Conservation (phyloP, 768 basidiomycete genomes). For the Porpolomopsis calyptriformis region DNA sequence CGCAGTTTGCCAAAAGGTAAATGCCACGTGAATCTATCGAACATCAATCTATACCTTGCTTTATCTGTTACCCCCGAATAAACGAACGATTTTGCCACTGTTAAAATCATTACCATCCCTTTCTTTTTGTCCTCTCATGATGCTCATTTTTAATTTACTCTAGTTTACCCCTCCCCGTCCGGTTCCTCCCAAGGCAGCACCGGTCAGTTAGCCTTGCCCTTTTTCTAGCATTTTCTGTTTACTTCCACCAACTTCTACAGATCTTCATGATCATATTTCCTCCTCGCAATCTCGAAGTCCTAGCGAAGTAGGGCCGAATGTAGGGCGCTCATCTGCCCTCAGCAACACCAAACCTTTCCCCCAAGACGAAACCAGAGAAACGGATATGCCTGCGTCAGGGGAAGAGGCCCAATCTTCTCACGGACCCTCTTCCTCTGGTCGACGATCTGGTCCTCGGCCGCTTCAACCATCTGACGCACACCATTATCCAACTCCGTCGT, state of each 20-base stretch:
- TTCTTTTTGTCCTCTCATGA: too few species aligned
- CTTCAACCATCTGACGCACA: constrained; percentile 14
- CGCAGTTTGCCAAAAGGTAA: too few species aligned
- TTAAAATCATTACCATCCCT: too few species aligned
- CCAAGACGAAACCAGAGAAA: neutral
- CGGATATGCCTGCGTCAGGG: constrained; percentile 5
- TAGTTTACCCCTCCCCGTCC: too few species aligned
- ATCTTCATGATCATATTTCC: neutral
- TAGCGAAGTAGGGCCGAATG: neutral
- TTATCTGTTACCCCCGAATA: too few species aligned
- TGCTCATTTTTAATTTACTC: too few species aligned
- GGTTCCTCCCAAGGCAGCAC: too few species aligned
- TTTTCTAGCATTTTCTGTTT: neutral
- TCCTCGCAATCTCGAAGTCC: neutral
- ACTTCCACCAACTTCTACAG: neutral
- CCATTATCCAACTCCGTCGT: constrained; percentile 10
- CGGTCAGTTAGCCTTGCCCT: neutral
- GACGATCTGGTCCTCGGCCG: constrained; percentile 17
- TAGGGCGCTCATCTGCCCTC: neutral
- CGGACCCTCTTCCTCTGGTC: constrained; percentile 9
- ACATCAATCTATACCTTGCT: too few species aligned
- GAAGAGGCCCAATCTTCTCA: constrained; percentile 15
- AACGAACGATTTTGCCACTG: too few species aligned
- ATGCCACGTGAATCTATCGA: too few species aligned
- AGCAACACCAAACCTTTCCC: neutral